Evolutionary conservation across 2,329 filamentous ascomycete species (phyloP), one percentile per base, ranked within the genome.

Genomic region (Colletotrichum sp.): DNA sequence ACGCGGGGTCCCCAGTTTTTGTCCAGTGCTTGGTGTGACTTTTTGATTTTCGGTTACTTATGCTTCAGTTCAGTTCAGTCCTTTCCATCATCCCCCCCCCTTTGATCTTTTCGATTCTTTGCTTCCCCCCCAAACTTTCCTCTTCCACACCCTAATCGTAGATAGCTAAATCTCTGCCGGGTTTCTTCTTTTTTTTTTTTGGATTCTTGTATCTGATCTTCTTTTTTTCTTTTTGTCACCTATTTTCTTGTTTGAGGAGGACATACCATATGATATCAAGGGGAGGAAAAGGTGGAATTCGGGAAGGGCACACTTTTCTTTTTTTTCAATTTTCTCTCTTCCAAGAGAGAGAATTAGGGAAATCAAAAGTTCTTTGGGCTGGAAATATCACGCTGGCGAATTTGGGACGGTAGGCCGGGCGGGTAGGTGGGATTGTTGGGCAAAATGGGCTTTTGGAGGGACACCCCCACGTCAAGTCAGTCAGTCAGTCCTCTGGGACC

Each of bases 241-340:
- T 12, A 39, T 28, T 68, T 66, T 63, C 64, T 34, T 61, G 19
- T 61, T 67, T 68, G 72, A 71, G 71, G 71, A 76, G 71, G 74
- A 76, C 71, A 76, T 74, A 74, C 74, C 73, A 75, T 27, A 73
- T 75, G 73, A 75, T 75, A 75, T 75, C 73, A 73, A 75, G 73
- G 70, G 73, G 73, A 75, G 73, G 57, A 75, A 75, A 75, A 75
- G 73, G 73, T 68, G 73, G 72, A n/a, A 39, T 39, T n/a, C 16
- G 19, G 19, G 59, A 32, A 13, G 0, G 15, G 34, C 13, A 48
- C 39, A 48, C 30, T 67, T 67, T 8, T 48, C 13, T 30, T 28
- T 19, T 59, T 68, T 32, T 68, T n/a, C n/a, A 9, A 12, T n/a
- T 68, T 32, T 16, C 34, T 69, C 22, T 25, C 27, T 30, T 61